A percentile compares a stretch with the other conserved stretches of the same genome.
These are phyloP conservation scores for Malus hybrid DNA, from an alignment of 331 rosid species.

Conservation along the genomic window DNA sequence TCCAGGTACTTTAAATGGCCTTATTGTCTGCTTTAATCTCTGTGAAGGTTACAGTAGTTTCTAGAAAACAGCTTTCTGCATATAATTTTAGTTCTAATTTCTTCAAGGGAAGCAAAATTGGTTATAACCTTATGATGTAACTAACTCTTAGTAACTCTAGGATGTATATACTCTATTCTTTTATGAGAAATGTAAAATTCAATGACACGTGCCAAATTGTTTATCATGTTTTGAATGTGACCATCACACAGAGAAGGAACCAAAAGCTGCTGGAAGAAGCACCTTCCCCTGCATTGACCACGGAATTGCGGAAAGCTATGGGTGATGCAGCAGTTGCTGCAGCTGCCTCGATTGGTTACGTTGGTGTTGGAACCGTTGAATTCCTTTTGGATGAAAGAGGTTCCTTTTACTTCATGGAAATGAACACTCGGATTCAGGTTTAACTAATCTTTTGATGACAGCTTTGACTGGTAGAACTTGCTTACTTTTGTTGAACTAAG, in stretches of 20 bases:
- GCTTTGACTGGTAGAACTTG: background rate
- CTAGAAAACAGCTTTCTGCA: conserved; percentile 8
- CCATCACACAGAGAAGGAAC: conserved; percentile 60
- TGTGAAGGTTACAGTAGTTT: background rate
- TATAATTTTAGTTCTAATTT: background rate
- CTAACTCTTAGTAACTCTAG: background rate
- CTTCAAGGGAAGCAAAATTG: background rate
- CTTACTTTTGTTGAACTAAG: conserved; percentile 1
- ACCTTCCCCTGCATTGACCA: conserved; percentile 96
- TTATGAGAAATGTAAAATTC: background rate
- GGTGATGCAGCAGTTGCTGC: conserved; percentile 99
- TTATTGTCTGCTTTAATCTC: conserved; percentile 7
- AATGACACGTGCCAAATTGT: background rate
- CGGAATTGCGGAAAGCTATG: conserved; percentile 91
- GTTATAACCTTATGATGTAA: background rate
- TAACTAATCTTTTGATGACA: conserved; percentile 9
- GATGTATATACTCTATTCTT: background rate
- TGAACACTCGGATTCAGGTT: conserved; percentile 99
- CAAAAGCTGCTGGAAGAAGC: conserved; percentile 99
- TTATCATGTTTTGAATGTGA: background rate
- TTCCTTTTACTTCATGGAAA: conserved; percentile 15
- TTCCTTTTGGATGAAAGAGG: conserved; percentile 99
- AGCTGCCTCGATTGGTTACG: conserved; percentile 88
- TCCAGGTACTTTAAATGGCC: conserved; percentile 55
- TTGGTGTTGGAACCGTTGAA: conserved; percentile 93